phyloP scores from a whole-genome alignment of 805 yeast species.

The Candida schatavii region DNA sequence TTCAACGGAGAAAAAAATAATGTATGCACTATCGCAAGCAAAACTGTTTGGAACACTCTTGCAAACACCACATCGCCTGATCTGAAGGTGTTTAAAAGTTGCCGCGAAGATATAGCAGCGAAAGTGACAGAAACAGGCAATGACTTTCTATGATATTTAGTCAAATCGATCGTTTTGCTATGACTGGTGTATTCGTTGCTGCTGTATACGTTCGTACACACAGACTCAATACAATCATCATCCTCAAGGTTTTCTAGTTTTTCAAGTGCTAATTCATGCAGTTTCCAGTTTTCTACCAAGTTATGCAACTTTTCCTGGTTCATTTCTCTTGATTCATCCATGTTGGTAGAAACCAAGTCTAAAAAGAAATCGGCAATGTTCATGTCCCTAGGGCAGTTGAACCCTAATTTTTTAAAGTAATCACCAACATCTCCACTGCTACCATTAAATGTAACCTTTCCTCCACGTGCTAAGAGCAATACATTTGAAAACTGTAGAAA shows the following conservation, averaged over 20 bases:
- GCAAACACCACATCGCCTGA: constrained; percentile 58
- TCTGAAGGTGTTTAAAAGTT: constrained; percentile 31
- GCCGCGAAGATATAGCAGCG: constrained; percentile 30
- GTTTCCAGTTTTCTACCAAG: constrained; percentile 29
- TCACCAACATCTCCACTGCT: constrained; percentile 39
- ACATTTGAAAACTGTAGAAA: constrained; percentile 66
- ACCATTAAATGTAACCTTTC: constrained; percentile 68
- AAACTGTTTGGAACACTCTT: constrained; percentile 60
- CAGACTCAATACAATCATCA: not conserved
- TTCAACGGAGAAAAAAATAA: constrained; percentile 54
- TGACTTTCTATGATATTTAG: constrained; percentile 31
- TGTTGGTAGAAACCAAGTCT: constrained; percentile 58
- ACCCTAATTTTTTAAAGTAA: constrained; percentile 51
- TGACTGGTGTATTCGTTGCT: constrained; percentile 30
- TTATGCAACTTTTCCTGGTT: constrained; percentile 20
- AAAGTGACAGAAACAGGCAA: constrained; percentile 27
- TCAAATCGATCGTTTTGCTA: constrained; percentile 44
- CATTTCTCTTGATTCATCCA: constrained; percentile 22
- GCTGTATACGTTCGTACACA: constrained; percentile 11
- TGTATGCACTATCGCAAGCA: constrained; percentile 62
- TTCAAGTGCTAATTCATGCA: constrained; percentile 31
- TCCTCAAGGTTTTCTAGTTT: constrained; percentile 22
- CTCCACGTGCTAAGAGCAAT: constrained; percentile 72
- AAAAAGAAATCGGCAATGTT: constrained; percentile 75
- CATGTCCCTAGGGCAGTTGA: constrained; percentile 46